Evolutionary conservation across 139 green algal genomes (phyloP).

Genomic region (Chlamydomonas eustigma): DNA sequence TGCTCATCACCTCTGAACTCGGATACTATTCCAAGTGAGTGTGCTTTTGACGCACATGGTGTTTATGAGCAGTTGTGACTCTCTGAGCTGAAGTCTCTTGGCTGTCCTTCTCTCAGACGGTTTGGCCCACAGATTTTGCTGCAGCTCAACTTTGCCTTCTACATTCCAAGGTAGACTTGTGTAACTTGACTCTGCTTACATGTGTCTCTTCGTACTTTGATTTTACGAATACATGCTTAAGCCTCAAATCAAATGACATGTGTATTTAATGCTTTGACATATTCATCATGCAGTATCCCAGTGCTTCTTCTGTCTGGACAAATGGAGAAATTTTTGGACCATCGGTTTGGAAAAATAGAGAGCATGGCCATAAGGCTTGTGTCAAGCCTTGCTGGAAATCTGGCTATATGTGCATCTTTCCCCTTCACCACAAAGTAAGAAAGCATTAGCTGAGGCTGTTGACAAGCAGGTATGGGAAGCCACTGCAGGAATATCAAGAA

Average conservation of each 20-base stretch:
- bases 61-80: no score
- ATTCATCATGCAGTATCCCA: slow-evolving; percentile 53
- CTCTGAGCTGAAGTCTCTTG: no score
- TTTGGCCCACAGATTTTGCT: slow-evolving; percentile 71
- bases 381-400: slow-evolving; percentile 25
- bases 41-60: no score
- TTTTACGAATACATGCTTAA: no score
- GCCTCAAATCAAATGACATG: no score
- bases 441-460: no score
- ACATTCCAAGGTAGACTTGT: slow-evolving; percentile 41
- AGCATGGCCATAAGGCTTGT: slow-evolving; percentile 33
- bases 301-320: slow-evolving; percentile 46
- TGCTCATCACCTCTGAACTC: slow-evolving; percentile 64
- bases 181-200: neutral
- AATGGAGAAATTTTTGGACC: slow-evolving; percentile 48
- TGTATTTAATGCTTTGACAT: no score
- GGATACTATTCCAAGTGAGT: slow-evolving; percentile 50
- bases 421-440: neutral
- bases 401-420: slow-evolving; percentile 11
- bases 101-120: slow-evolving; percentile 29
- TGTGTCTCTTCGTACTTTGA: no score
- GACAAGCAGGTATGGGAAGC: no score
- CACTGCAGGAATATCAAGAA: no score
- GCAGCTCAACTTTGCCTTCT: slow-evolving; percentile 76
- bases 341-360: slow-evolving; percentile 44